phyloP scores from a whole-genome alignment of 371 early-diverging fungal species.

The Mucor circinelloides region DNA sequence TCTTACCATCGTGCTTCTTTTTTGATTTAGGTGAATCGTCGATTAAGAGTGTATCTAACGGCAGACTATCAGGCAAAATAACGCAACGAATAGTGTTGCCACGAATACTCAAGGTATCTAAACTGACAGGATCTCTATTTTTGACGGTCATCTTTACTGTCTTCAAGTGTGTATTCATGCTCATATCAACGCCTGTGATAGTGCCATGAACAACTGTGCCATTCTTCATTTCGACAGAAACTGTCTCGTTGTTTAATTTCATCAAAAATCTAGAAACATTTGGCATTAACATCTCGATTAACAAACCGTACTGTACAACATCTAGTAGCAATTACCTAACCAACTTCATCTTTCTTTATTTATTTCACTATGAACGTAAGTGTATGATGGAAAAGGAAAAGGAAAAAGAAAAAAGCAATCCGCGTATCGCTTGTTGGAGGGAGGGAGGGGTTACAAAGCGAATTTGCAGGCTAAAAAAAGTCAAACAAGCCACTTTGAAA shows the following conservation, averaged over 20 bases:
- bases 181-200: slow-evolving; percentile 96
- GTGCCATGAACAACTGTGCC: slow-evolving; percentile 97
- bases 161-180: slow-evolving; percentile 99
- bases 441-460: neutral
- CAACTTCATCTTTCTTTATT: slow-evolving; percentile 22
- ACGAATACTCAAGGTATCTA: slow-evolving; percentile 92
- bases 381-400: neutral
- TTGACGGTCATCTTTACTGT: slow-evolving; percentile 97
- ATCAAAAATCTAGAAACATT: slow-evolving; percentile 80
- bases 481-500: neutral
- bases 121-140: slow-evolving; percentile 85
- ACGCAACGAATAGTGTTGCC: slow-evolving; percentile 96
- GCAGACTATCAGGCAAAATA: slow-evolving; percentile 93
- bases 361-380: neutral
- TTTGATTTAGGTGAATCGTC: slow-evolving; percentile 95
- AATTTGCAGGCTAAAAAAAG: neutral
- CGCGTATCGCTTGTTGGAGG: neutral
- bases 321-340: slow-evolving; percentile 11
- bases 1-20: slow-evolving; percentile 71
- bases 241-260: slow-evolving; percentile 94
- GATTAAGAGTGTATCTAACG: slow-evolving; percentile 93
- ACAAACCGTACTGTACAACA: neutral
- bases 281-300: neutral
- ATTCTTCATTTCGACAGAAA: slow-evolving; percentile 96
- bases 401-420: slow-evolving; percentile 2